A percentile compares a stretch with the other conserved stretches of the same genome.
phyloP scores from a whole-genome alignment of 2,329 filamentous ascomycete species.

The Arthrobotrys conoides region DNA sequence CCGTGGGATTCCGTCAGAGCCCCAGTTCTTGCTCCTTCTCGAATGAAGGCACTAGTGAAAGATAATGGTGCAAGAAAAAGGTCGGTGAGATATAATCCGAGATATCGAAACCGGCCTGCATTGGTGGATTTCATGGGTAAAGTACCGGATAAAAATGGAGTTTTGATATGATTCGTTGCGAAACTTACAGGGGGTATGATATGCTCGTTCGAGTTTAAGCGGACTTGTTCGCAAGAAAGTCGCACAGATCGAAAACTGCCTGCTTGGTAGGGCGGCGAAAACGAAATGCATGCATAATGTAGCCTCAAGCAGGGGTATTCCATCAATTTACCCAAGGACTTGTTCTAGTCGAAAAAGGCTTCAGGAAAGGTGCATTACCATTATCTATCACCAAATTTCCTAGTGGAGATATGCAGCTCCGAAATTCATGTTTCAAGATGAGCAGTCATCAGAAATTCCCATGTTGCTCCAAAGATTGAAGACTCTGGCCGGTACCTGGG shows the following conservation, averaged over 20 bases:
- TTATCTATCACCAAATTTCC: conserved; percentile 44
- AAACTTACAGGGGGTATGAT: conserved; percentile 39
- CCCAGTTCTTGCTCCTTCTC: conserved; percentile 27
- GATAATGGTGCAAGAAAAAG: conserved; percentile 33
- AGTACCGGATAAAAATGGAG: conserved; percentile 49
- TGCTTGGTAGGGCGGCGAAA: conserved; percentile 20
- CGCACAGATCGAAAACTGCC: conserved; percentile 37
- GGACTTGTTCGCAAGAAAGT: conserved; percentile 36
- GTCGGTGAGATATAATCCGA: conserved; percentile 60
- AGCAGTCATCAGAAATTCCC: conserved; percentile 40
- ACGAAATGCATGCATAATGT: conserved; percentile 31
- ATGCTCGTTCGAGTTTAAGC: conserved; percentile 48
- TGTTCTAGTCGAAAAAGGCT: conserved; percentile 18
- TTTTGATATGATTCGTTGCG: conserved; percentile 38
- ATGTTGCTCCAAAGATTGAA: conserved; percentile 24
- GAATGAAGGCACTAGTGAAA: conserved; percentile 23
- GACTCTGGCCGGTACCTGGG: conserved; percentile 24
- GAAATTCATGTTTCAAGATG: conserved; percentile 57
- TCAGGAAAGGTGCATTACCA: conserved; percentile 34
- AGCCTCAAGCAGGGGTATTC: conserved; percentile 29
- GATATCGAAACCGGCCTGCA: conserved; percentile 59
- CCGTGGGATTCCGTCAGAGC: conserved; percentile 27
- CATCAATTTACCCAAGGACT: conserved; percentile 58
- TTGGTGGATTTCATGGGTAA: conserved; percentile 60
- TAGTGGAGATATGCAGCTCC: conserved; percentile 49